phyloP scores from a whole-genome alignment of 495 filamentous ascomycete genomes.

The Letharia columbiana region DNA sequence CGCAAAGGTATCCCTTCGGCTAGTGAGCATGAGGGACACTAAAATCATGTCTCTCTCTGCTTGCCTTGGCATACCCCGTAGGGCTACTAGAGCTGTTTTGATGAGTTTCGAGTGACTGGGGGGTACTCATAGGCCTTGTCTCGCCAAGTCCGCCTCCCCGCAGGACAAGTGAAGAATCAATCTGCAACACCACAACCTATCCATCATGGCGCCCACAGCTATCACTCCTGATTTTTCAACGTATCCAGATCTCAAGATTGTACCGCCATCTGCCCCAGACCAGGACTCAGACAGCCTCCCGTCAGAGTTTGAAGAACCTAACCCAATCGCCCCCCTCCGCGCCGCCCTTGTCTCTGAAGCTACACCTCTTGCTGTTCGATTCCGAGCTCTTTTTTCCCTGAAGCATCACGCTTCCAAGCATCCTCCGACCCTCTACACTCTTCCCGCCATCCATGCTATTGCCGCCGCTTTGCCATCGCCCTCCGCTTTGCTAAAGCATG shows the following conservation, averaged over 20 bases:
- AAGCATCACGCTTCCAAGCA: slow-evolving; percentile 77
- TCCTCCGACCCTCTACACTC: slow-evolving; percentile 51
- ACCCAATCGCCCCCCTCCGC: slow-evolving; percentile 52
- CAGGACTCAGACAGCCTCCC: neutral
- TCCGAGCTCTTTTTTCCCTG: slow-evolving; percentile 95
- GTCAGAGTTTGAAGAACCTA: neutral
- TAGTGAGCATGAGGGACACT: too few relatives aligned
- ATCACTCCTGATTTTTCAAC: neutral
- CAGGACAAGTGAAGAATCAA: neutral
- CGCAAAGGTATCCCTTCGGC: too few relatives aligned
- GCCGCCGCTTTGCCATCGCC: slow-evolving; percentile 77
- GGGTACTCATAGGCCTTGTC: too few relatives aligned
- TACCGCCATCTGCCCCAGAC: neutral
- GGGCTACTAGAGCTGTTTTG: too few relatives aligned
- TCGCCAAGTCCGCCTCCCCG: neutral
- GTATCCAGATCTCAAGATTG: neutral
- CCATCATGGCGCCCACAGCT: slow-evolving; percentile 11
- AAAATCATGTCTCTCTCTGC: too few relatives aligned
- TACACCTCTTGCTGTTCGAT: slow-evolving; percentile 76
- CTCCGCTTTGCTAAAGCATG: slow-evolving; percentile 86
- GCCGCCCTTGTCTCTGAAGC: slow-evolving; percentile 68
- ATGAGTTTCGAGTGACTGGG: too few relatives aligned
- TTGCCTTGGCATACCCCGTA: too few relatives aligned
- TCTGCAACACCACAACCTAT: neutral
- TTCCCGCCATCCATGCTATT: slow-evolving; percentile 82